These are phyloP conservation scores for Taphrina wiesneri DNA, from an alignment of 1,139 yeast species.

Conservation along the genomic window DNA sequence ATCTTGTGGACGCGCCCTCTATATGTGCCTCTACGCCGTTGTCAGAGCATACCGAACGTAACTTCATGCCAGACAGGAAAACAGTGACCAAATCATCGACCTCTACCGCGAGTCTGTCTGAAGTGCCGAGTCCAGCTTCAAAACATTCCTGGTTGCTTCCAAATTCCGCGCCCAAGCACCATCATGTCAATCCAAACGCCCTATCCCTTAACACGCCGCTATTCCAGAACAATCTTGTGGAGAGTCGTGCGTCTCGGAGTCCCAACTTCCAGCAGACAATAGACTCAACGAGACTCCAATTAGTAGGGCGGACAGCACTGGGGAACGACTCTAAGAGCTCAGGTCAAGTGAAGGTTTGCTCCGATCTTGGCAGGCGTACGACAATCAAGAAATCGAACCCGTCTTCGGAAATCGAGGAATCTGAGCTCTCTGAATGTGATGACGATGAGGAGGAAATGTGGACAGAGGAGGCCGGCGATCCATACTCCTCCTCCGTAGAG, in stretches of 20 bases:
- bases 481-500: not conserved
- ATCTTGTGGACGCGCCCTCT: not conserved
- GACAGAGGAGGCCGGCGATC: not conserved
- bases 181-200: slow-evolving; percentile 9
- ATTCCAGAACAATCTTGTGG: not conserved
- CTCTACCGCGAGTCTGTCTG: not conserved
- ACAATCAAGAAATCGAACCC: not conserved
- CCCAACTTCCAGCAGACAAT: not conserved
- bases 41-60: not conserved
- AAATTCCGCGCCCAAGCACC: not conserved
- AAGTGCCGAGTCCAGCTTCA: not conserved
- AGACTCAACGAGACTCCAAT: too few species aligned
- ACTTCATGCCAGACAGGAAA: not conserved
- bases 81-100: not conserved
- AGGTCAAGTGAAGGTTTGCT: not conserved
- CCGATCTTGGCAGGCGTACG: not conserved
- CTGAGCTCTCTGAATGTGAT: slow-evolving; percentile 1
- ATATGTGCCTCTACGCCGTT: not conserved
- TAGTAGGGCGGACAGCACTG: not conserved
- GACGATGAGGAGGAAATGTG: not conserved
- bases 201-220: not conserved
- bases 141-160: slow-evolving; percentile 1
- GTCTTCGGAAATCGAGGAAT: not conserved
- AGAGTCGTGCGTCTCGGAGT: not conserved
- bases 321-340: not conserved